Conservation (phyloP, 2,329 filamentous ascomycete genomes). For the Fusarium tricinctum region DNA sequence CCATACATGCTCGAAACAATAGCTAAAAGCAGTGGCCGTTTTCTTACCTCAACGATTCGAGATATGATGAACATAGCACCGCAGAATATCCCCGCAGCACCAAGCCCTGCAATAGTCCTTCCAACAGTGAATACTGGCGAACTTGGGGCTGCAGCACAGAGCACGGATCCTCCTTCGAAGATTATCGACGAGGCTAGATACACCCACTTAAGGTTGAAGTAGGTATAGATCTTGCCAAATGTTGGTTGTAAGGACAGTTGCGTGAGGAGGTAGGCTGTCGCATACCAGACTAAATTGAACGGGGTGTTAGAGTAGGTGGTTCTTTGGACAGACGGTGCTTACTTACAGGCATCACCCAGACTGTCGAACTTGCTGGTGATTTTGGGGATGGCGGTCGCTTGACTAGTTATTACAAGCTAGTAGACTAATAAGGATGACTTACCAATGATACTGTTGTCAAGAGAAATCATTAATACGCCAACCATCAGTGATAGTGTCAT, state of each 20-base stretch:
- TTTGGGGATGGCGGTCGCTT: constrained; percentile 47
- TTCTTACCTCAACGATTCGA: constrained; percentile 34
- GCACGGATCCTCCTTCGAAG: constrained; percentile 49
- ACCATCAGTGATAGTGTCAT: constrained; percentile 43
- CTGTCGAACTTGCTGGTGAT: constrained; percentile 53
- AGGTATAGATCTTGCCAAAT: constrained; percentile 53
- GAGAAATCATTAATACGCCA: constrained; percentile 37
- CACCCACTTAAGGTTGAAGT: constrained; percentile 52
- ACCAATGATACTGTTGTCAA: constrained; percentile 47
- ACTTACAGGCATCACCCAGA: constrained; percentile 49
- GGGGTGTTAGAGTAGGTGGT: rapidly evolving
- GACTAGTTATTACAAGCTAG: not conserved
- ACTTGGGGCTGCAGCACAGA: constrained; percentile 51
- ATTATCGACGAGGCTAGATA: constrained; percentile 44
- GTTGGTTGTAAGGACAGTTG: constrained; percentile 47
- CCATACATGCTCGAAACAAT: constrained; percentile 46
- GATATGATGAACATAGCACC: constrained; percentile 35
- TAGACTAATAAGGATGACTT: rapidly evolving
- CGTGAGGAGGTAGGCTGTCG: constrained; percentile 48
- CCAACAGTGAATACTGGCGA: constrained; percentile 57
- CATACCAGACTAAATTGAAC: constrained; percentile 51
- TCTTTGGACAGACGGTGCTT: rapidly evolving
- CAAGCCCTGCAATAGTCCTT: constrained; percentile 55
- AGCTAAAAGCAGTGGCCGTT: constrained; percentile 27
- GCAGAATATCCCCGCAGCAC: constrained; percentile 41